Percentiles rank a stretch among this genome's conserved stretches.
These are phyloP conservation scores for Apium graveolens DNA, from an alignment of 129 eudicot species.

Conservation along the genomic window DNA sequence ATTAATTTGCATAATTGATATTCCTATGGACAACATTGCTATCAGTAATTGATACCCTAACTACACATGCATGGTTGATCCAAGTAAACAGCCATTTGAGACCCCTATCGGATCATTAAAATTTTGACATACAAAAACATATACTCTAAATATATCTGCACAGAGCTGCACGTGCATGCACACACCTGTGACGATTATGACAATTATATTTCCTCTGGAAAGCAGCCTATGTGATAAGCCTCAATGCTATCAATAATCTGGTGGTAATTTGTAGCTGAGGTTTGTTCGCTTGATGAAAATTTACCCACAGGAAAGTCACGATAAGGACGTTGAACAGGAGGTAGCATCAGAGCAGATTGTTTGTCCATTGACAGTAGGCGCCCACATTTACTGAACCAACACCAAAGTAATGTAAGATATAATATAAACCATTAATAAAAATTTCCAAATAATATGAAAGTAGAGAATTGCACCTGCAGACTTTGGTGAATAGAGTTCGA, in stretches of 20 bases:
- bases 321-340: constrained; percentile 49
- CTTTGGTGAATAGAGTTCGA: constrained; percentile 32
- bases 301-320: constrained; percentile 17
- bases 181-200: background rate
- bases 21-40: background rate
- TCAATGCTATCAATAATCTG: constrained; percentile 14
- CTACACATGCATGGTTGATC: background rate
- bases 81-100: background rate
- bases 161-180: background rate
- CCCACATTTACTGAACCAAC: constrained; percentile 50
- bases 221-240: constrained; percentile 50
- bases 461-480: constrained; percentile 35
- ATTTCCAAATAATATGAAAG: background rate
- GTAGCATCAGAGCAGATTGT: constrained; percentile 39
- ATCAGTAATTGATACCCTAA: background rate
- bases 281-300: constrained; percentile 15
- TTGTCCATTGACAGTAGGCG: constrained; percentile 47
- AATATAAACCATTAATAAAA: background rate
- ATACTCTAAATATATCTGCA: background rate
- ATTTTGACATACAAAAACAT: background rate
- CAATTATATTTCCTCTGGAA: constrained; percentile 31
- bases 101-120: background rate
- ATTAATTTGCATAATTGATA: background rate
- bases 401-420: constrained; percentile 8
- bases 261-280: constrained; percentile 9